Conservation (phyloP, 441 rosid genomes). For the Eutrema salsugineum region DNA sequence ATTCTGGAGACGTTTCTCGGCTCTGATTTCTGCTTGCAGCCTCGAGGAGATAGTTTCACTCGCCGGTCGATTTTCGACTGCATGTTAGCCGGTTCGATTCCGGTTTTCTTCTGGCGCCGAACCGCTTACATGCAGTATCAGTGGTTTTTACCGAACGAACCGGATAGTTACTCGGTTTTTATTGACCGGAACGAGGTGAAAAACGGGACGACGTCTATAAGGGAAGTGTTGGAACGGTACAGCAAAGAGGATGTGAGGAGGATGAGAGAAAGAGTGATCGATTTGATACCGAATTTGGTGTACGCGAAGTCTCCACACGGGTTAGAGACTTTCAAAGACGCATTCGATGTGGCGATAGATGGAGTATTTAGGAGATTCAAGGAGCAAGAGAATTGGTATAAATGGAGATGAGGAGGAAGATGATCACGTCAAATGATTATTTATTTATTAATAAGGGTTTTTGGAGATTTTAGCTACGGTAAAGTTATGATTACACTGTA, state of each 20-base stretch:
- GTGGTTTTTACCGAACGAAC: conserved; percentile 80
- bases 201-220: conserved; percentile 62
- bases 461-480: not conserved
- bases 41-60: conserved; percentile 95
- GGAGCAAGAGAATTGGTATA: conserved; percentile 64
- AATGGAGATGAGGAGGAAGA: conserved; percentile 41
- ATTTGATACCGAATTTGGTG: conserved; percentile 62
- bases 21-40: conserved; percentile 82
- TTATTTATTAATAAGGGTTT: conserved; percentile 17
- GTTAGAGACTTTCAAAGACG: conserved; percentile 61
- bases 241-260: conserved; percentile 56
- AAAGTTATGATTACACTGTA: conserved; percentile 24
- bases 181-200: conserved; percentile 70
- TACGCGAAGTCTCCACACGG: conserved; percentile 63
- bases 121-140: conserved; percentile 78
- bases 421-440: not conserved
- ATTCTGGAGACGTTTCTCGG: conserved; percentile 68
- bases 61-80: conserved; percentile 89
- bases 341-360: conserved; percentile 89
- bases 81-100: conserved; percentile 92
- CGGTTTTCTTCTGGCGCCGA: conserved; percentile 91
- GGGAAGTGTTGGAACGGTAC: conserved; percentile 54
- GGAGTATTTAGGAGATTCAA: conserved; percentile 69
- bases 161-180: conserved; percentile 72
- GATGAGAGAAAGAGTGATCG: conserved; percentile 83